phyloP scores from a whole-genome alignment of 352 stramenopile species.

The Phytophthora pluvialis region DNA sequence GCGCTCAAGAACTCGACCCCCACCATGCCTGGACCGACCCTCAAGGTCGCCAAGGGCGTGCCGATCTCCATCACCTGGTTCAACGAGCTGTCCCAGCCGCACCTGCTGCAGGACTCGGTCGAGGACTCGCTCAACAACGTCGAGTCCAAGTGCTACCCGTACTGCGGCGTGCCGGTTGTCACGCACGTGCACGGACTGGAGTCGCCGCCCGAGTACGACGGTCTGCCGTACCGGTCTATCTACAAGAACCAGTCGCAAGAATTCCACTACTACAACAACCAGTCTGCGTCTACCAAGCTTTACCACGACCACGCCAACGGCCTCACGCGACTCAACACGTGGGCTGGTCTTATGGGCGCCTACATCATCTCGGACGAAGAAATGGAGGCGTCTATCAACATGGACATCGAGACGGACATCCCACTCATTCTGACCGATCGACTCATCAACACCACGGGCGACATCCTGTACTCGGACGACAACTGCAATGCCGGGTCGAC shows the following conservation, averaged over 20 bases:
- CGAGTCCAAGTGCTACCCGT: constrained; percentile 57
- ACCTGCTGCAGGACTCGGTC: constrained; percentile 49
- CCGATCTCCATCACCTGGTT: constrained; percentile 50
- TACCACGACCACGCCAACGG: constrained; percentile 70
- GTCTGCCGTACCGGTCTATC: constrained; percentile 52
- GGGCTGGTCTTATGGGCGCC: constrained; percentile 55
- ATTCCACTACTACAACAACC: constrained; percentile 63
- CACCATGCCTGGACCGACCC: constrained; percentile 44
- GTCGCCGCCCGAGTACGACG: constrained; percentile 53
- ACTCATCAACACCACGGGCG: constrained; percentile 47
- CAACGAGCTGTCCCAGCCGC: constrained; percentile 45
- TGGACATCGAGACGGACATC: constrained; percentile 62
- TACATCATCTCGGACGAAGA: constrained; percentile 62
- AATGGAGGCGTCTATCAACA: constrained; percentile 48
- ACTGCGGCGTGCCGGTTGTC: constrained; percentile 62
- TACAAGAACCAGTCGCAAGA: constrained; percentile 62
- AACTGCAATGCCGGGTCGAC: constrained; percentile 45
- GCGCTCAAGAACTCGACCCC: constrained; percentile 39
- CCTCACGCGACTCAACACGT: constrained; percentile 63
- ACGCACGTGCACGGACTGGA: constrained; percentile 63
- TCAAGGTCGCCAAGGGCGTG: constrained; percentile 42
- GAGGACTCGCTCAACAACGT: constrained; percentile 38
- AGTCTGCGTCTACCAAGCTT: constrained; percentile 59
- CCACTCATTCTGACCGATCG: constrained; percentile 52
- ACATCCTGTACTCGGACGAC: constrained; percentile 61